Conservation (phyloP, 495 filamentous ascomycete species). For the Lasiosphaeriaceae sp. region DNA sequence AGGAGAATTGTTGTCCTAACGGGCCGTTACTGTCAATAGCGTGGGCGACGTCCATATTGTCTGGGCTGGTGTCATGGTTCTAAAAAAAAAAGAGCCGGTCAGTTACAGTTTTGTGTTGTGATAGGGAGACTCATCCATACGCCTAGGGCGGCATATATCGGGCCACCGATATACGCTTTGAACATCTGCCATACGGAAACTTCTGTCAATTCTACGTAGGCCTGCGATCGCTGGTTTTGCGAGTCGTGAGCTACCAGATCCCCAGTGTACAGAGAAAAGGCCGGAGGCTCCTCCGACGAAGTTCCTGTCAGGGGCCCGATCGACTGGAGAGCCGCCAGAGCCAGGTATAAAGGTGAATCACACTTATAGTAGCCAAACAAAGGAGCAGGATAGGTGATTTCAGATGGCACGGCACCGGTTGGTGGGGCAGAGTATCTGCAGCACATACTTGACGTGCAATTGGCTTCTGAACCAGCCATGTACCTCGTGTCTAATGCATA, state of each 20-base stretch:
- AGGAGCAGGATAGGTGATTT: conserved; percentile 45
- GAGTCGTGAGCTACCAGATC: conserved; percentile 55
- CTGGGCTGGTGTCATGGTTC: conserved; percentile 55
- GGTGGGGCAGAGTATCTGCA: conserved; percentile 44
- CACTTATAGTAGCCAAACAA: conserved; percentile 53
- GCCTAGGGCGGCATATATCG: conserved; percentile 47
- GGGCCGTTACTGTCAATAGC: conserved; percentile 41
- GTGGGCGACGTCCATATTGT: conserved; percentile 48
- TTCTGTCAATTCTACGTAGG: conserved; percentile 49
- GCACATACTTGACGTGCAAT: conserved; percentile 51
- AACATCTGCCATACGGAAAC: conserved; percentile 49
- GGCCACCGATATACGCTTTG: conserved; percentile 52
- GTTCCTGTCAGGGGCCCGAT: conserved; percentile 56
- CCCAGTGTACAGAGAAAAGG: conserved; percentile 53
- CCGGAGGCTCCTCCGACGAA: conserved; percentile 35
- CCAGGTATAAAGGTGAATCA: conserved; percentile 58
- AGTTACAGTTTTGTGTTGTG: background rate
- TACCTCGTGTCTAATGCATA: conserved; percentile 49
- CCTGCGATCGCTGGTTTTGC: conserved; percentile 41
- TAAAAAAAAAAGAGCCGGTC: conserved; percentile 16
- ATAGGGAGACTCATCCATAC: conserved; percentile 6
- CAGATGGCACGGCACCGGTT: conserved; percentile 6
- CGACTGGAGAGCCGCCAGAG: conserved; percentile 53
- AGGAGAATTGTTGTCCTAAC: conserved; percentile 52
- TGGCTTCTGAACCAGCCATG: conserved; percentile 50